Conservation (phyloP, 129 eudicot species). For the Ambrosia artemisiifolia region DNA sequence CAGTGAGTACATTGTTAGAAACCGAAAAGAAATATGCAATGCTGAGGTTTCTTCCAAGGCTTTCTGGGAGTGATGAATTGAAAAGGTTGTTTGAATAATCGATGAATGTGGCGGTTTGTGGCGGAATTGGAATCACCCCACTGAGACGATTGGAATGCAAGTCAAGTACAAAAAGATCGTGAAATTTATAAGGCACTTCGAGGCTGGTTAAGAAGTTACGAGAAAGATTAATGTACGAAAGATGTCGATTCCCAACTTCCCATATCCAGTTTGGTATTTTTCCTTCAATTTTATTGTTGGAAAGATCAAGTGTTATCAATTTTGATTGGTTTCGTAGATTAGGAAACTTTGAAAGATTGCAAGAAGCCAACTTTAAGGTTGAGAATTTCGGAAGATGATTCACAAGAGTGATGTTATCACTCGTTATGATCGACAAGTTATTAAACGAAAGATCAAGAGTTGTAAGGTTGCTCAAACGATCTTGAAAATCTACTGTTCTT, state of each 20-base stretch:
- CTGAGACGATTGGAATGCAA: conserved; percentile 45
- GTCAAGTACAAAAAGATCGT: conserved; percentile 38
- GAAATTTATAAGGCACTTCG: conserved; percentile 30
- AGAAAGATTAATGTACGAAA: conserved; percentile 52
- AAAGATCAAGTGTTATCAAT: conserved; percentile 51
- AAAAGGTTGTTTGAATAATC: conserved; percentile 64
- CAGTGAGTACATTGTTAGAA: conserved; percentile 46
- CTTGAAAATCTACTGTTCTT: conserved; percentile 25
- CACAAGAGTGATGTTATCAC: neutral
- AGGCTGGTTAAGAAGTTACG: conserved; percentile 30
- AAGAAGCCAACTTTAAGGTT: conserved; percentile 54
- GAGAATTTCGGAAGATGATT: conserved; percentile 35
- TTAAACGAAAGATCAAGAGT: conserved; percentile 69
- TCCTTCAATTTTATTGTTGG: conserved; percentile 56
- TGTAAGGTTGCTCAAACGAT: conserved; percentile 39
- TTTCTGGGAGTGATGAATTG: conserved; percentile 36
- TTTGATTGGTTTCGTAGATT: conserved; percentile 43
- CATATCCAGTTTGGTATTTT: conserved; percentile 69
- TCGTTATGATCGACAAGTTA: conserved; percentile 33
- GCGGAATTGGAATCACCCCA: conserved; percentile 50
- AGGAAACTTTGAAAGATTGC: conserved; percentile 51
- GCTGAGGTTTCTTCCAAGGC: conserved; percentile 23
- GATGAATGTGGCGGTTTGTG: conserved; percentile 32
- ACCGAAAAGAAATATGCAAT: conserved; percentile 42
- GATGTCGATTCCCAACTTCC: conserved; percentile 33